These are phyloP conservation scores for Pleurotus ostreatus DNA, from an alignment of 768 basidiomycete genomes.

Conservation along the genomic window DNA sequence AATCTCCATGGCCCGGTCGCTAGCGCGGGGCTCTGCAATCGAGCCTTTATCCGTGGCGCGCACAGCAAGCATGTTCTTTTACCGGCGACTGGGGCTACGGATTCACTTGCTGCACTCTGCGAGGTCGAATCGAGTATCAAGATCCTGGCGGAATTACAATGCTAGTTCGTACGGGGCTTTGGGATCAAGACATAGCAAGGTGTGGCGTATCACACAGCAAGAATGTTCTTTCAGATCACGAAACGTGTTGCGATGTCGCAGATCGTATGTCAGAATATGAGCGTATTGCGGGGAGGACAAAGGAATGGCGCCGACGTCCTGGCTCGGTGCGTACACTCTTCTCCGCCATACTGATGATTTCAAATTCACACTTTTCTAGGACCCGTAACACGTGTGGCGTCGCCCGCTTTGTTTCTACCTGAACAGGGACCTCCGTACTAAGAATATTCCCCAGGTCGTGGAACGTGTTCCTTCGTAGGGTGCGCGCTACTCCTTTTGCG, in stretches of 20 bases:
- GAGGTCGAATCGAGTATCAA: too few relatives aligned
- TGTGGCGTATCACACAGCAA: background rate
- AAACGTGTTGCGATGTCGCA: background rate
- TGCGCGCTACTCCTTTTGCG: background rate
- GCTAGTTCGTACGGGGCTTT: too few relatives aligned
- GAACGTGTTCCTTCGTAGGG: background rate
- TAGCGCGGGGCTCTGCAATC: too few relatives aligned
- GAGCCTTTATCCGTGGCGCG: too few relatives aligned
- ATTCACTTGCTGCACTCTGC: too few relatives aligned
- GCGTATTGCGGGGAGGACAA: too few relatives aligned
- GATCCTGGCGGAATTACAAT: too few relatives aligned
- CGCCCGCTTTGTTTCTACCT: background rate
- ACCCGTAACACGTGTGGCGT: background rate
- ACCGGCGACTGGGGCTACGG: too few relatives aligned
- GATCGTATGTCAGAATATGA: too few relatives aligned
- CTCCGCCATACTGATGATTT: background rate
- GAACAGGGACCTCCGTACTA: background rate
- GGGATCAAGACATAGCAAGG: background rate
- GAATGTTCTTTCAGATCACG: background rate
- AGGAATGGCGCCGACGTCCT: background rate
- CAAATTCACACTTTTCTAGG: background rate
- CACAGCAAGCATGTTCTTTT: too few relatives aligned
- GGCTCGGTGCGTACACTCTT: background rate
- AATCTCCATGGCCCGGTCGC: too few relatives aligned
- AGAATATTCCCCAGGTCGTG: background rate